phyloP scores from a whole-genome alignment of 2,329 filamentous ascomycete species.

The Fonsecaea monophora region DNA sequence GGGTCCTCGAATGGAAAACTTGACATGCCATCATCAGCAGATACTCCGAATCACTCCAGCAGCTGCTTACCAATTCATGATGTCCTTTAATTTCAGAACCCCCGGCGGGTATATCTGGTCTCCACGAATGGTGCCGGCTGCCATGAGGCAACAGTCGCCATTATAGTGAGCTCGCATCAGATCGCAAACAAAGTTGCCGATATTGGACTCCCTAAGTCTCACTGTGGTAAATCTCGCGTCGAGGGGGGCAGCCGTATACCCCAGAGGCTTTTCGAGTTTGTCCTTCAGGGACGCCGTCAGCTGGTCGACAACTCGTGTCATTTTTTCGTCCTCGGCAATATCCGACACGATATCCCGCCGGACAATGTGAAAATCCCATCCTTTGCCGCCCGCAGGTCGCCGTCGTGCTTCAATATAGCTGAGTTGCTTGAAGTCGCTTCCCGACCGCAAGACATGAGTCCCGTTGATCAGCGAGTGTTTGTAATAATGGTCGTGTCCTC shows the following conservation, averaged over 20 bases:
- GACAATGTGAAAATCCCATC: constrained; percentile 81
- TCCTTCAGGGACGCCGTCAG: constrained; percentile 75
- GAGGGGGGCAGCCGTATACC: constrained; percentile 80
- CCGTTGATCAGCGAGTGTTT: constrained; percentile 77
- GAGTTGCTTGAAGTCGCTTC: constrained; percentile 89
- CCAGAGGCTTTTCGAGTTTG: constrained; percentile 81
- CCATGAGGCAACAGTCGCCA: constrained; percentile 84
- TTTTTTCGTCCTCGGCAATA: constrained; percentile 68
- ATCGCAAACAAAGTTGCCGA: constrained; percentile 91
- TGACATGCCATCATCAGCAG: not conserved
- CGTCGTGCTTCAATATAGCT: constrained; percentile 83
- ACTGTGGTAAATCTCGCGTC: constrained; percentile 89
- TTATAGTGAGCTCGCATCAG: constrained; percentile 84
- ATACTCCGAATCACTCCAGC: not conserved
- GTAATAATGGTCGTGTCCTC: constrained; percentile 91
- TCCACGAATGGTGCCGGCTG: constrained; percentile 81
- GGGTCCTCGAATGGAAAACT: constrained; percentile 89
- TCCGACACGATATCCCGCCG: constrained; percentile 74
- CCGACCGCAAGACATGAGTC: constrained; percentile 83
- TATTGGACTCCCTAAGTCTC: constrained; percentile 76
- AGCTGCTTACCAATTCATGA: constrained; percentile 69
- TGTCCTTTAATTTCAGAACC: constrained; percentile 75
- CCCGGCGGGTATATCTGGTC: constrained; percentile 89
- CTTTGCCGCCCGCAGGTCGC: constrained; percentile 49
- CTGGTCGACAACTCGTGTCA: constrained; percentile 68